Conservation (phyloP, 768 basidiomycete genomes). For the Gautieria morchelliformis region DNA sequence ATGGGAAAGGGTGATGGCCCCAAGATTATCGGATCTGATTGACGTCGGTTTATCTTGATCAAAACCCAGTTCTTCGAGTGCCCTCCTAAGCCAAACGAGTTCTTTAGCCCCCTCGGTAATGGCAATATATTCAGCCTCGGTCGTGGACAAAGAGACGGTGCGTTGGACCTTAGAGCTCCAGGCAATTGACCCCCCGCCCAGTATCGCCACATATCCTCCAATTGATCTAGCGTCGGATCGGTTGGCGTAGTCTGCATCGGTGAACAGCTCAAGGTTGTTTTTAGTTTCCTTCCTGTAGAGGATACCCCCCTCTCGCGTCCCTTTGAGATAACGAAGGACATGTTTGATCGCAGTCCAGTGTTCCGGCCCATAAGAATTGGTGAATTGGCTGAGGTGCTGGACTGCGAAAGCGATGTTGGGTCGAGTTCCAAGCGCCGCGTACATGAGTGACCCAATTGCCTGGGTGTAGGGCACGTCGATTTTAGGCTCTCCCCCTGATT, state of each 20-base stretch:
- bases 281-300: not conserved
- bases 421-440: conserved; percentile 21
- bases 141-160: conserved; percentile 7
- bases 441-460: conserved; percentile 23
- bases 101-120: conserved; percentile 10
- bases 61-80: conserved; percentile 12
- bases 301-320: conserved; percentile 13
- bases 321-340: conserved; percentile 20
- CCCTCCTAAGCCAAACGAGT: conserved; percentile 7
- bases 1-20: conserved; percentile 15
- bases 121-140: conserved; percentile 20
- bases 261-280: conserved; percentile 5
- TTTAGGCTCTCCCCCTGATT: no score
- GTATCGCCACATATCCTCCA: conserved; percentile 13
- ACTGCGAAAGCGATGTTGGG: conserved; percentile 25
- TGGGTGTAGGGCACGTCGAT: no score
- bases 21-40: conserved; percentile 18
- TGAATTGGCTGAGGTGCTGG: conserved; percentile 17
- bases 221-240: conserved; percentile 12
- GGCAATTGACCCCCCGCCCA: conserved; percentile 2
- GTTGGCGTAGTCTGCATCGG: conserved; percentile 17
- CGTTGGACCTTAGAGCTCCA: conserved; percentile 10
- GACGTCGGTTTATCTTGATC: conserved; percentile 6
- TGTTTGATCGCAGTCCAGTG: conserved; percentile 20
- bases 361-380: conserved; percentile 9